A percentile compares a stretch with the other conserved stretches of the same genome.
phyloP scores from a whole-genome alignment of 169 alveolate genomes.

The Amoebophrya sp. region DNA sequence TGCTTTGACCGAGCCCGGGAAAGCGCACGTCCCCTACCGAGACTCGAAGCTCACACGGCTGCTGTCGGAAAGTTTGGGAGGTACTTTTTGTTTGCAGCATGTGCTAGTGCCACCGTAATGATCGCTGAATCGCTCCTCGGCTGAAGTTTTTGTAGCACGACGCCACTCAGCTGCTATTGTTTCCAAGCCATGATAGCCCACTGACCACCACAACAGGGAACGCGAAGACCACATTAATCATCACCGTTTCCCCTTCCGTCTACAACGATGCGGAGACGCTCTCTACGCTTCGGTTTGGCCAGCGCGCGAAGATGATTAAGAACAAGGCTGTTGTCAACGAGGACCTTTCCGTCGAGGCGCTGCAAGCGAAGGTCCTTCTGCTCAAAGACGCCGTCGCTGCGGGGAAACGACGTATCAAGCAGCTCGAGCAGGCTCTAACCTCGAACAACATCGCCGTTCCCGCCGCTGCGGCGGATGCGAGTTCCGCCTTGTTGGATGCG shows the following conservation, averaged over 20 bases:
- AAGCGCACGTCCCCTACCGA: slow-evolving; percentile 43
- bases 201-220: neutral
- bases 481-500: no score
- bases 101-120: neutral
- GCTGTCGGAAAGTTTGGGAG: slow-evolving; percentile 38
- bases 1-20: slow-evolving; percentile 48
- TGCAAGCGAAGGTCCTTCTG: no score
- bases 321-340: slow-evolving; percentile 48
- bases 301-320: slow-evolving; percentile 43
- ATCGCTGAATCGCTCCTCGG: neutral
- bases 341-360: slow-evolving; percentile 43
- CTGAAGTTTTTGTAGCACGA: neutral
- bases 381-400: no score
- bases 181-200: neutral
- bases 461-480: no score
- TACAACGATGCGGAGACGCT: slow-evolving; percentile 40
- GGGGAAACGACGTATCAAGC: no score
- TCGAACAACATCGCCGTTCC: no score
- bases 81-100: no score
- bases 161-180: neutral
- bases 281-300: slow-evolving; percentile 40
- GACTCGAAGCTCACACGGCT: slow-evolving; percentile 44
- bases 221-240: slow-evolving; percentile 41
- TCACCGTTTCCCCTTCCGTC: slow-evolving; percentile 36
- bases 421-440: no score